These are phyloP conservation scores for Tripterygium wilfordii DNA, from an alignment of 177 flowering plant genomes.

Conservation along the genomic window DNA sequence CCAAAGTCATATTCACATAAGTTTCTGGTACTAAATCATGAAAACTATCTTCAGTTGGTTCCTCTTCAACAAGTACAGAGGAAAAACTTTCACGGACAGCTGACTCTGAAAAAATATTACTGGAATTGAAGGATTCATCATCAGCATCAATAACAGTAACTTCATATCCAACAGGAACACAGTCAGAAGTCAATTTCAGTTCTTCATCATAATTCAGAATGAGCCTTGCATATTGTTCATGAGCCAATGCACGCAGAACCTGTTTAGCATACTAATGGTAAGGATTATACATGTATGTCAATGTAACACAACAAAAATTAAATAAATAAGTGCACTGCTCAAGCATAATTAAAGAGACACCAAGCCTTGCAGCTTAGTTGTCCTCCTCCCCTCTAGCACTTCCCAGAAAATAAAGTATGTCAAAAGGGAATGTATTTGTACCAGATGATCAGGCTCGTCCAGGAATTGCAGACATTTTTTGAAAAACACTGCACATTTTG, in stretches of 20 bases:
- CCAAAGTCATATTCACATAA: constrained; percentile 21
- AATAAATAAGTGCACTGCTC: too few relatives aligned
- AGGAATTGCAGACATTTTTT: constrained; percentile 75
- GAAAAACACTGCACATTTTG: constrained; percentile 70
- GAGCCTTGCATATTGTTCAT: constrained; percentile 96
- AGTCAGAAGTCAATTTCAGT: constrained; percentile 53
- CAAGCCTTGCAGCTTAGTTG: too few relatives aligned
- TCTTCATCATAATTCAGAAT: constrained; percentile 67
- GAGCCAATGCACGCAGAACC: constrained; percentile 94
- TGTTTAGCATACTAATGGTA: constrained; percentile 19
- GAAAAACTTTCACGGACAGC: constrained; percentile 22
- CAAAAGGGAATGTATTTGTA: constrained; percentile 19
- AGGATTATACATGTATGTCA: constrained; percentile 3
- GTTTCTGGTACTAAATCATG: constrained; percentile 24
- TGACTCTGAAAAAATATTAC: constrained; percentile 32
- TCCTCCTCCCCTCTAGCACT: too few relatives aligned
- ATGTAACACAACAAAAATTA: too few relatives aligned
- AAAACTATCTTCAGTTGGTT: constrained; percentile 12
- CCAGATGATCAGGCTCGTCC: constrained; percentile 88
- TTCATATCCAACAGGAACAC: constrained; percentile 48
- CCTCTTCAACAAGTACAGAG: constrained; percentile 19
- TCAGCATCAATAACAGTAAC: constrained; percentile 47
- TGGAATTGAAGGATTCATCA: constrained; percentile 46
- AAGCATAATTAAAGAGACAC: too few relatives aligned
- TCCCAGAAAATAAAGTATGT: background rate